Base-by-base conservation (phyloP, 306 rosid species). In the Rosa rugosa region DNA sequence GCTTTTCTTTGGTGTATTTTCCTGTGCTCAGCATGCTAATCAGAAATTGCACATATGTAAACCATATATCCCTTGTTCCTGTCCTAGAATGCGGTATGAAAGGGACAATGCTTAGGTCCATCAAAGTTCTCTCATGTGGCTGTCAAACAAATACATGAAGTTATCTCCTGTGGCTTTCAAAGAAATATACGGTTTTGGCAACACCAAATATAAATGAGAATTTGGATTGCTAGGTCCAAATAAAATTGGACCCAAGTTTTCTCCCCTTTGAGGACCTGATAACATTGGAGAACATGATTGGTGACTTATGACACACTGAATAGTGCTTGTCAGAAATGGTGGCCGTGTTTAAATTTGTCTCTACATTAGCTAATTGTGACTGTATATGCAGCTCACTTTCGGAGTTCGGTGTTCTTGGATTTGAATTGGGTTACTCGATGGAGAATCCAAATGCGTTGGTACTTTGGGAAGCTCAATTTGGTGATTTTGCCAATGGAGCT, bases 381-480 rank as follows among this genome's bases (percentile, higher is more conserved):
- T 71, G 69, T 80, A 13, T 80, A 46, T 86, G 85, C 90, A 94
- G 99, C 80, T 91, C 99, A 68, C 97, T 95, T 59, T 94, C 97
- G 0, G 97, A 92, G 90, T 92, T 92, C 80, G 99, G 92, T 78
- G 99, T 94, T 80, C 94, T 95, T 85, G 98, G 98, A 73, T 95
- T 95, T 84, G 99, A 95, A 81, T 82, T 95, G 92, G 99, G 98
- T 76, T 95, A 92, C 83, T 92, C 96, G 5, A 92, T 95, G 97
- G 99, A 95, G 85, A 95, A 84, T 84, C 99, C 99, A 46, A 95
- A 95, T 81, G 87, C 99, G 17, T 84, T 92, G 87, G 88, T 95
- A 71, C 85, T 95, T 54, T 95, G 99, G 99, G 97, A 95, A 89
- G 98, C 99, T 81, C 99, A 92, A 42, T 95, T 95, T 90, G 99